These are phyloP conservation scores for Shiraia sp. DNA, from an alignment of 2,329 filamentous ascomycete genomes.

Conservation along the genomic window DNA sequence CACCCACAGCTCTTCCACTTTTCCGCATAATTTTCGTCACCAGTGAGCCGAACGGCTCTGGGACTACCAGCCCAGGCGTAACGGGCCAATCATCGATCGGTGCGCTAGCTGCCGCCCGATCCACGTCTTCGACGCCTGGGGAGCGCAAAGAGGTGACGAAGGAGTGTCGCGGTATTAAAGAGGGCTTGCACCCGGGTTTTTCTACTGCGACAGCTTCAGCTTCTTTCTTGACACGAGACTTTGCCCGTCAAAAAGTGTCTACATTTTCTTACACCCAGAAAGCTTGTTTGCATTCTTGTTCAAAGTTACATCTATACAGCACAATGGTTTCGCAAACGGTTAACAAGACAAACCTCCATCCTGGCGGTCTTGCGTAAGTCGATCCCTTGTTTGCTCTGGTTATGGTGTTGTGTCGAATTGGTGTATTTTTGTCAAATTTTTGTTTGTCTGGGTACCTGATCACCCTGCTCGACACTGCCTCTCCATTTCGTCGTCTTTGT, in stretches of 20 bases:
- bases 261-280: constrained; percentile 54
- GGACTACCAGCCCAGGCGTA: constrained; percentile 13
- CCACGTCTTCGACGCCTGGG: constrained; percentile 24
- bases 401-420: neutral
- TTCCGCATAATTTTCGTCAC: constrained; percentile 37
- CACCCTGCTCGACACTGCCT: too few species aligned
- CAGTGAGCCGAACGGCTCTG: constrained; percentile 25
- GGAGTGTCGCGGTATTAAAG: constrained; percentile 43
- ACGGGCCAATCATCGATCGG: constrained; percentile 28
- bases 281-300: constrained; percentile 63
- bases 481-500: too few species aligned
- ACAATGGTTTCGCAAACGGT: constrained; percentile 60
- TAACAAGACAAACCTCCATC: constrained; percentile 93
- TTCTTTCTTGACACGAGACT: constrained; percentile 58
- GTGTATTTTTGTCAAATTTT: too few species aligned
- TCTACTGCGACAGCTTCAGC: constrained; percentile 47
- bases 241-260: constrained; percentile 60
- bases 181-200: constrained; percentile 38
- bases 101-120: constrained; percentile 26
- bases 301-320: constrained; percentile 47
- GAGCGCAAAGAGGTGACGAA: constrained; percentile 38
- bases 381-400: constrained; percentile 8
- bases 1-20: constrained; percentile 19
- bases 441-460: too few species aligned
- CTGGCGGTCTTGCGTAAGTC: constrained; percentile 84